These are phyloP conservation scores for Xylariaceae sp. DNA, from an alignment of 2,329 filamentous ascomycete species.

Conservation along the genomic window DNA sequence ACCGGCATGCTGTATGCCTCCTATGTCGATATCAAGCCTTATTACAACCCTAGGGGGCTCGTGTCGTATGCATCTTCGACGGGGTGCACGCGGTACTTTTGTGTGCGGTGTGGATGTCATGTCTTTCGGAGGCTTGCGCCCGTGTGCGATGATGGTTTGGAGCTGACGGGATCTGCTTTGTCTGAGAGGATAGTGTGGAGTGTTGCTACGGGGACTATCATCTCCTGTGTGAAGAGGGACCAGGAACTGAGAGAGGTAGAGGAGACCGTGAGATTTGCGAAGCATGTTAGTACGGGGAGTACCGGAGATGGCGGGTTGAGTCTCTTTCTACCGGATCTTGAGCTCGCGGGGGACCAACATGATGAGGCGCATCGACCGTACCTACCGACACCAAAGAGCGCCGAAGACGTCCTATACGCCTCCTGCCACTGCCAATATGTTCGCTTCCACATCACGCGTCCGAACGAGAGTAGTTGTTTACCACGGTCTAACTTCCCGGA, in stretches of 20 bases:
- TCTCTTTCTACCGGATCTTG: conserved; percentile 27
- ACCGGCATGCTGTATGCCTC: conserved; percentile 38
- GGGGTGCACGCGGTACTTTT: conserved; percentile 34
- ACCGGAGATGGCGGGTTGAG: conserved; percentile 37
- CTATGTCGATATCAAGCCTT: conserved; percentile 31
- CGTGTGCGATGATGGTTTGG: not conserved
- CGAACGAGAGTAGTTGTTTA: conserved; percentile 41
- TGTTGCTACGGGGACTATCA: conserved; percentile 36
- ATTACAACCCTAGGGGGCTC: conserved; percentile 18
- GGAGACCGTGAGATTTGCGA: conserved; percentile 12
- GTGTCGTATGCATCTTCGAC: conserved; percentile 11
- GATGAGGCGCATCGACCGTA: not conserved
- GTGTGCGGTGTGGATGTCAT: conserved; percentile 39
- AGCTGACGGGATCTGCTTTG: not conserved
- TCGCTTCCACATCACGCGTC: conserved; percentile 52
- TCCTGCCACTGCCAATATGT: conserved; percentile 53
- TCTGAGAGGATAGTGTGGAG: conserved; percentile 26
- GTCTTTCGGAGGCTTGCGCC: conserved; percentile 29
- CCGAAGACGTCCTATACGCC: conserved; percentile 34
- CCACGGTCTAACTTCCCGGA: conserved; percentile 49
- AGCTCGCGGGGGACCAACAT: not conserved
- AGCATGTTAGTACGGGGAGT: conserved; percentile 27
- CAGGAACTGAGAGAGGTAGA: not conserved
- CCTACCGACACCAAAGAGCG: too few relatives aligned
- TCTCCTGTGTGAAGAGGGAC: conserved; percentile 1